Conservation (phyloP, 768 basidiomycete species). For the Psilocybe cubensis region DNA sequence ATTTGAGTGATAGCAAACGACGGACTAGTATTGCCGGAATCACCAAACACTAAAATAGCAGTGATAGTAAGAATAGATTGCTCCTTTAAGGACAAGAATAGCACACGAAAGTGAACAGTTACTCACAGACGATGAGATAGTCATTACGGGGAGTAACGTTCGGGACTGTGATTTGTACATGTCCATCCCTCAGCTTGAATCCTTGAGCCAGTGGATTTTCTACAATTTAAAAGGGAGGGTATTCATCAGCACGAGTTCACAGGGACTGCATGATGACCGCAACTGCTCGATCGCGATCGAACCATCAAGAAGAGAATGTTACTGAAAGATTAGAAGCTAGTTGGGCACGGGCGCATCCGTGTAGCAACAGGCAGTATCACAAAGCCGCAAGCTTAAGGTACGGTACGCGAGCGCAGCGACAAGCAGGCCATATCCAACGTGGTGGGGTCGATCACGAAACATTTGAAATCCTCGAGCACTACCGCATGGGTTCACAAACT, state of each 20-base stretch:
- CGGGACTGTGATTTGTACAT: slow-evolving; percentile 56
- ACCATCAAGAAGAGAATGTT: neutral
- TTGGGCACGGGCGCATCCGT: neutral
- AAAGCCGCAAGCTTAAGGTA: neutral
- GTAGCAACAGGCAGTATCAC: too few relatives aligned
- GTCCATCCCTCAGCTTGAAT: slow-evolving; percentile 56
- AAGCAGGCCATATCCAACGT: neutral
- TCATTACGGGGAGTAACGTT: slow-evolving; percentile 41
- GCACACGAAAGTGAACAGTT: neutral
- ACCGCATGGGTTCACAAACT: neutral
- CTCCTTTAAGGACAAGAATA: neutral
- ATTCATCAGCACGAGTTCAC: slow-evolving; percentile 9
- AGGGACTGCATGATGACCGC: neutral
- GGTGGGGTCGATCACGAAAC: neutral
- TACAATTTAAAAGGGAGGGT: slow-evolving; percentile 34
- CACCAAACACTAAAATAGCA: slow-evolving; percentile 56
- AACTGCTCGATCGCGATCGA: neutral
- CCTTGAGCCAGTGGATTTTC: slow-evolving; percentile 59
- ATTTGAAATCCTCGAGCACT: neutral
- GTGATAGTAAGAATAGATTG: slow-evolving; percentile 2
- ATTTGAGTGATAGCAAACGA: slow-evolving; percentile 64
- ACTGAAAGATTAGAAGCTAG: neutral
- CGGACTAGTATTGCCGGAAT: slow-evolving; percentile 66
- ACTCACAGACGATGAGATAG: slow-evolving; percentile 70
- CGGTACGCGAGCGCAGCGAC: neutral